Conservation (phyloP, 2,329 filamentous ascomycete genomes). For the Trichophyton schoenleinii region DNA sequence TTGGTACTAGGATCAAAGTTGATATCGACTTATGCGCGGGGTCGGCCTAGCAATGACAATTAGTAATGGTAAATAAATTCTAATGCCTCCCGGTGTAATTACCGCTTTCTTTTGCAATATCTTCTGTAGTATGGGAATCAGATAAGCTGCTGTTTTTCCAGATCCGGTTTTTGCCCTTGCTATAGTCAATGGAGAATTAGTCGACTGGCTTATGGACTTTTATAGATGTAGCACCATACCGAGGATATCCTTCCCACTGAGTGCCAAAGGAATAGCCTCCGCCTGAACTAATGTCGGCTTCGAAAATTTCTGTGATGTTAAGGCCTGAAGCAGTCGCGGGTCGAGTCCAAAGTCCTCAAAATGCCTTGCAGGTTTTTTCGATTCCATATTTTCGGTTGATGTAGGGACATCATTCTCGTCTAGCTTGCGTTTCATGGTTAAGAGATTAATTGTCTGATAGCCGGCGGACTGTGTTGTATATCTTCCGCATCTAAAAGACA, state of each 20-base stretch:
- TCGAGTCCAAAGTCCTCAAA: conserved; percentile 76
- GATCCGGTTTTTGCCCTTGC: conserved; percentile 91
- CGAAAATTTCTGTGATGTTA: conserved; percentile 71
- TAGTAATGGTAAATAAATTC: neutral
- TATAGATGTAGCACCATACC: conserved; percentile 24
- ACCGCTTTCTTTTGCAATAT: conserved; percentile 68
- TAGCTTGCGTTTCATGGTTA: conserved; percentile 39
- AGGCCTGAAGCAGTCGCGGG: conserved; percentile 68
- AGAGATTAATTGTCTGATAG: no score
- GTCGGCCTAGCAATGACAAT: conserved; percentile 51
- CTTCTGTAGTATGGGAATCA: conserved; percentile 74
- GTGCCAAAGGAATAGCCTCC: conserved; percentile 72
- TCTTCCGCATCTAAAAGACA: neutral
- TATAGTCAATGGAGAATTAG: conserved; percentile 15
- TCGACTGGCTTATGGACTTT: neutral
- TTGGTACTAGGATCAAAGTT: conserved; percentile 84
- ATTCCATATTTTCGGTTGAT: conserved; percentile 23
- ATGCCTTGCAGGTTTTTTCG: conserved; percentile 31
- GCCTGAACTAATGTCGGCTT: conserved; percentile 81
- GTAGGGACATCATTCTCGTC: conserved; percentile 37
- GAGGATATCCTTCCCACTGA: conserved; percentile 79
- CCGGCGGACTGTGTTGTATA: no score
- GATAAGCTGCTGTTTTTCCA: conserved; percentile 93
- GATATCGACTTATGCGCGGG: conserved; percentile 43
- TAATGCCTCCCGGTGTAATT: conserved; percentile 13